A percentile compares a stretch with the other conserved stretches of the same genome.
phyloP scores from a whole-genome alignment of 2,329 filamentous ascomycete genomes.

The Ploettnerulaceae sp. region DNA sequence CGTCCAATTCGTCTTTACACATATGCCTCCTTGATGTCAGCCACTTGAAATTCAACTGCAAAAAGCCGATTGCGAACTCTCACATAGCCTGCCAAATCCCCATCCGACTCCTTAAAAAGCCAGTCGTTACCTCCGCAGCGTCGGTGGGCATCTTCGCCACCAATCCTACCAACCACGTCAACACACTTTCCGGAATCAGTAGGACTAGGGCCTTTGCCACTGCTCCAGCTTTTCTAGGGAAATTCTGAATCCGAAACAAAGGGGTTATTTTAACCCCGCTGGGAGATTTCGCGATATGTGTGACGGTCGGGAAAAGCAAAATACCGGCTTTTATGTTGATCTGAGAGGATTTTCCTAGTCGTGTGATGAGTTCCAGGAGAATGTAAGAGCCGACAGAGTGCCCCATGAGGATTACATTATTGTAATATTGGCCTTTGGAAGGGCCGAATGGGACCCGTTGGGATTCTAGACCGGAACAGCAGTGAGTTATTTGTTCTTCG shows the following conservation, averaged over 20 bases:
- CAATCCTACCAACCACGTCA: conserved; percentile 41
- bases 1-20: conserved; percentile 55
- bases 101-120: conserved; percentile 51
- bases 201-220: conserved; percentile 36
- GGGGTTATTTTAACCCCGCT: conserved; percentile 50
- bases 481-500: conserved; percentile 45
- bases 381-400: conserved; percentile 75
- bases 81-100: conserved; percentile 55
- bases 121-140: conserved; percentile 46
- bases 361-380: conserved; percentile 59
- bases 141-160: conserved; percentile 45
- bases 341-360: conserved; percentile 18
- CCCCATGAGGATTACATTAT: conserved; percentile 61
- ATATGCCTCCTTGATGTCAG: conserved; percentile 38
- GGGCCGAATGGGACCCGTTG: conserved; percentile 27
- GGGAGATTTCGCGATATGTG: conserved; percentile 61
- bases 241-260: conserved; percentile 37
- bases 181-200: conserved; percentile 37
- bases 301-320: conserved; percentile 69
- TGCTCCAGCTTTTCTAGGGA: conserved; percentile 23
- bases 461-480: conserved; percentile 17
- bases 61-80: no score
- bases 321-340: conserved; percentile 44
- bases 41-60: not conserved
- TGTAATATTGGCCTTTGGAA: conserved; percentile 40